phyloP scores from a whole-genome alignment of 352 stramenopile genomes.

The Pythium aquatile region DNA sequence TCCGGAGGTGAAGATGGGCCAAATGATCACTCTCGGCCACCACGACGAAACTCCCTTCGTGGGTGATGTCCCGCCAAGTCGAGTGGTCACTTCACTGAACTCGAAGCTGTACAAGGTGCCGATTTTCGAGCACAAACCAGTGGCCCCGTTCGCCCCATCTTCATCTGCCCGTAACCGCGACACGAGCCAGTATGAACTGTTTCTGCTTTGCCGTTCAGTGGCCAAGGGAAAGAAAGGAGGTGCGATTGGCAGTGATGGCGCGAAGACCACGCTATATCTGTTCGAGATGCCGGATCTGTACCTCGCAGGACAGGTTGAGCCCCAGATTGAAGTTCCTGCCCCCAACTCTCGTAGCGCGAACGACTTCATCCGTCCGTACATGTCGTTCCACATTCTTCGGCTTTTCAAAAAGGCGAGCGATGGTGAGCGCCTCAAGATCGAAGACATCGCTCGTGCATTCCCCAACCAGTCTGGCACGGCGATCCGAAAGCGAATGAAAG shows the following conservation, averaged over 20 bases:
- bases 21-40: slow-evolving; percentile 79
- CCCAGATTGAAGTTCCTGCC: slow-evolving; percentile 78
- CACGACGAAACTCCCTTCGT: slow-evolving; percentile 84
- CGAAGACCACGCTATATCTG: slow-evolving; percentile 70
- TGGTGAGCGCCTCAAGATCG: slow-evolving; percentile 78
- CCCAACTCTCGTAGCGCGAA: slow-evolving; percentile 80
- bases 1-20: slow-evolving; percentile 75
- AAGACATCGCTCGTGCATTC: slow-evolving; percentile 79
- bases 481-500: slow-evolving; percentile 86
- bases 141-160: slow-evolving; percentile 47
- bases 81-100: slow-evolving; percentile 77
- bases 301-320: slow-evolving; percentile 76
- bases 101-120: slow-evolving; percentile 85
- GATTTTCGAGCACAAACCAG: slow-evolving; percentile 70
- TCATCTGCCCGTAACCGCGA: slow-evolving; percentile 37
- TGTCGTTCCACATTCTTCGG: slow-evolving; percentile 83
- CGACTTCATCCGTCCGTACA: slow-evolving; percentile 86
- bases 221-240: slow-evolving; percentile 72
- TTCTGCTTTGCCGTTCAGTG: slow-evolving; percentile 67
- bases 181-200: slow-evolving; percentile 49
- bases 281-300: slow-evolving; percentile 80
- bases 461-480: slow-evolving; percentile 78
- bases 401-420: slow-evolving; percentile 84
- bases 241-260: slow-evolving; percentile 24
- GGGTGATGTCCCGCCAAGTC: slow-evolving; percentile 69